Base-by-base conservation (phyloP, 768 basidiomycete species). In the Filobasidium floriforme region DNA sequence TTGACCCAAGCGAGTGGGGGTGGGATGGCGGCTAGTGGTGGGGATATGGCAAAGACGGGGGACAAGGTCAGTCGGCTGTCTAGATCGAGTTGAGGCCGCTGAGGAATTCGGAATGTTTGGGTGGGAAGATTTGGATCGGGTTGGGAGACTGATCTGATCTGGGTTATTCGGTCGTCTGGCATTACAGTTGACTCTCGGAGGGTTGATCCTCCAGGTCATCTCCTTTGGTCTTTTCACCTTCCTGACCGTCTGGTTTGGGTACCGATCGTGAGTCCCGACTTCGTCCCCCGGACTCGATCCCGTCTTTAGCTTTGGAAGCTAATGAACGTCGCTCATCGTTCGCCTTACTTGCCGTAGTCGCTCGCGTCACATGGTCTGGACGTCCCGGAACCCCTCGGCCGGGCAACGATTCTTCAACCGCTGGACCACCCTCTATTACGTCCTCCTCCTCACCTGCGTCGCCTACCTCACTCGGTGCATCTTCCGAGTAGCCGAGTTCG, bases 1-100 rank as follows among this genome's bases (percentile, higher is more conserved):
- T 57, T 77, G n/a, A 71, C 76, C 19, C 77, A 79, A 66, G 77
- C 74, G 62, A 71, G 73, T 1, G 77, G 77, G 7, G 77, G 77
- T 63, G 75, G 76, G 28, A 67, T 77, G n/a, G 70, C 71, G 14
- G 73, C 71, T 32, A 68, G 70, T 15, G 65, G 73, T 15, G 46
- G 65, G 32, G 69, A 63, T 11, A 64, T 59, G 22, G 70, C 71
- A 14, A 19, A 73, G 61, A 68, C 69, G 6, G 77, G 77, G 2
- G 73, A 71, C 19, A 65, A 73, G 29, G 64, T 65, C 18, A 22
- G 63, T 64, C 32, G 1, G 32, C 5, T 49, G 24, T 32, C 6
- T 15, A 12, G 15, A 12, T 54, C 18, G 54, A 57, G 54, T 15
- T 15, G 46, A 18, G 6, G 46, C 22, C 5, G 52, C 26, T 54